phyloP scores from a whole-genome alignment of 345 rosid species.

The Raphanus sativus region DNA sequence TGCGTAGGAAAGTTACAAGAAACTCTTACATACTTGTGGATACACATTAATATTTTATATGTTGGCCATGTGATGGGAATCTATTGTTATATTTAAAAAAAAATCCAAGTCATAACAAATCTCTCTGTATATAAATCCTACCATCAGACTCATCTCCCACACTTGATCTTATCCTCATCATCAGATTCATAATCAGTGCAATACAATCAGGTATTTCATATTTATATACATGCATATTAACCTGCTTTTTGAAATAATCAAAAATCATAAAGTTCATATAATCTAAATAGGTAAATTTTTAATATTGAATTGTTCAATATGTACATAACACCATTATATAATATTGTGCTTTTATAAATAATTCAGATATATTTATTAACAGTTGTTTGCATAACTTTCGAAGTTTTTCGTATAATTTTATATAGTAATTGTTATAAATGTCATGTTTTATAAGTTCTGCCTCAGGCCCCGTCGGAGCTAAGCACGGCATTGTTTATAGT shows the following conservation, averaged over 20 bases:
- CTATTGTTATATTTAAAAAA: background rate
- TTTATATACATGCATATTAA: background rate
- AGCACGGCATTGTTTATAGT: background rate
- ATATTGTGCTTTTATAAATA: too few species aligned
- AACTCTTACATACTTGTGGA: constrained; percentile 7
- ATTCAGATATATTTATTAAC: background rate
- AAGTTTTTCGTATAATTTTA: background rate
- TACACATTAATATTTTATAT: background rate
- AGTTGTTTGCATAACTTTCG: too few species aligned
- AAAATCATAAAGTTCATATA: background rate
- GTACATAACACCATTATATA: too few species aligned
- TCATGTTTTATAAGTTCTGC: background rate
- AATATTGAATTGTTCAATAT: too few species aligned
- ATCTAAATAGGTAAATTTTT: too few species aligned
- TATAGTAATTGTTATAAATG: background rate
- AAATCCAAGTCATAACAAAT: background rate
- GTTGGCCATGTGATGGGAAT: background rate
- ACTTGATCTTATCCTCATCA: background rate
- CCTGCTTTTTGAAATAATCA: background rate
- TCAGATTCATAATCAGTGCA: constrained; percentile 2
- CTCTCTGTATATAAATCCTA: constrained; percentile 2
- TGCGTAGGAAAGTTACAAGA: background rate
- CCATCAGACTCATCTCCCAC: background rate
- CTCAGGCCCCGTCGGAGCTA: background rate
- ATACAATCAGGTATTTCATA: constrained; percentile 5